These are phyloP conservation scores for Annulohypoxylon nitens DNA, from an alignment of 495 filamentous ascomycete species.

Conservation along the genomic window DNA sequence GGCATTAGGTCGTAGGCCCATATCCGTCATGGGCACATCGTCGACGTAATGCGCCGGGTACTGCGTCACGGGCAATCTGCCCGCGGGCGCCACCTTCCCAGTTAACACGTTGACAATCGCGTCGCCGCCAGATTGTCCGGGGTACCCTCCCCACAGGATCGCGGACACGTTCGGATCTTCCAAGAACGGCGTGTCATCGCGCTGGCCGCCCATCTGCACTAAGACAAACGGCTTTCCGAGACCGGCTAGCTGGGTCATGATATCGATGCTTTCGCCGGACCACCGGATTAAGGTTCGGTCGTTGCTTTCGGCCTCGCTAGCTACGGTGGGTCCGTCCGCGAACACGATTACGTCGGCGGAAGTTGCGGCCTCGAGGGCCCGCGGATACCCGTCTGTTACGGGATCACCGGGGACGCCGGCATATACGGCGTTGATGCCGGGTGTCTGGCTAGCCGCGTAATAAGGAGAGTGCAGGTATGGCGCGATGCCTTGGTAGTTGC, in stretches of 20 bases:
- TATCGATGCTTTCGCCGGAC: conserved; percentile 68
- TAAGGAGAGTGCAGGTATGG: conserved; percentile 59
- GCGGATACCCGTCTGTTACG: conserved; percentile 51
- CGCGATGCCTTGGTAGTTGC: conserved; percentile 68
- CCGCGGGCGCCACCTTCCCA: conserved; percentile 68
- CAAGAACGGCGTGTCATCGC: conserved; percentile 49
- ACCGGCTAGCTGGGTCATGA: conserved; percentile 64
- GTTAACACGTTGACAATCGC: conserved; percentile 68
- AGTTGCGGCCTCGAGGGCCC: conserved; percentile 62
- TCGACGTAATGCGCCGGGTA: conserved; percentile 68
- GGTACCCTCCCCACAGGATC: conserved; percentile 71
- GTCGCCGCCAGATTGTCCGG: conserved; percentile 69
- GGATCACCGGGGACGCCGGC: conserved; percentile 57
- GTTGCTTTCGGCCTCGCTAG: conserved; percentile 66
- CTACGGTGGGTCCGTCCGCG: conserved; percentile 69
- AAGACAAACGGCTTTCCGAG: conserved; percentile 69
- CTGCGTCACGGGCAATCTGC: conserved; percentile 68
- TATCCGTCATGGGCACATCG: conserved; percentile 68
- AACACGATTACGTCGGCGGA: conserved; percentile 69
- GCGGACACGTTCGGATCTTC: conserved; percentile 56
- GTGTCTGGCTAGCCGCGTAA: conserved; percentile 63
- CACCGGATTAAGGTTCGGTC: conserved; percentile 70
- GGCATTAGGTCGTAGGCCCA: conserved; percentile 65
- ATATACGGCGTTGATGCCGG: conserved; percentile 60
- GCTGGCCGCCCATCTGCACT: conserved; percentile 66